Evolutionary conservation across 371 early-diverging fungal species (phyloP), one percentile per base, ranked within the genome.

Genomic region (Parasitella parasitica): DNA sequence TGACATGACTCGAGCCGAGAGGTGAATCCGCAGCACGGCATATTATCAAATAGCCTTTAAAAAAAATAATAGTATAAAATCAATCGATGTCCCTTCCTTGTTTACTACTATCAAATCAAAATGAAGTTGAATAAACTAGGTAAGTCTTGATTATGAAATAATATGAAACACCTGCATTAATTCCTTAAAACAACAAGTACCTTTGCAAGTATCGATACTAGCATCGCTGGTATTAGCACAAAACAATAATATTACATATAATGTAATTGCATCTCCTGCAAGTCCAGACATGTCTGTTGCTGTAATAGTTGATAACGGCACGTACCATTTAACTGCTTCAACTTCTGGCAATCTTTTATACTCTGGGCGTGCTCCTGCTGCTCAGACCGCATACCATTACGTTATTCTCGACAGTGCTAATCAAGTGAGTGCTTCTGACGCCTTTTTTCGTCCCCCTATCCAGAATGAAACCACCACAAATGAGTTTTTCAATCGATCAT

Each of bases 401-500:
- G 50, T 50, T 7, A 48, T 54, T 22, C 5, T 65, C 3, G 49
- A 59, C 24, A 53, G 26, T 3, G 18, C 41, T 2, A 35, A 51
- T 7, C 43, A 62, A 9, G 30, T 59, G 3, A 58, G 41, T 39
- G 41, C 41, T 12, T 38, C 58, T 9, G 71, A 70, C 6, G 28
- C 63, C 4, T 70, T 70, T 39, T 16, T 22, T 11, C 50, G 71
- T 12, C 4, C 50, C 11, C 60, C 63, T 22, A n/a, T 54, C 15
- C 26, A 39, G 8, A 30, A 20, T 13, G 41, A 61, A 36, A 38
- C 36, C 22, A 61, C 69, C 0, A 20, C 43, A 24, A 61, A 69
- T 18, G 61, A 69, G 34, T 66, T 66, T 18, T 70, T 62, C 20
- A 66, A 66, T 41, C 66, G 70, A 18, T 58, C 66, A 15, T 34